Percentiles rank a stretch among this genome's conserved stretches.
These are phyloP conservation scores for Voacanga thouarsii DNA, from an alignment of 257 asterid genomes.

Conservation along the genomic window DNA sequence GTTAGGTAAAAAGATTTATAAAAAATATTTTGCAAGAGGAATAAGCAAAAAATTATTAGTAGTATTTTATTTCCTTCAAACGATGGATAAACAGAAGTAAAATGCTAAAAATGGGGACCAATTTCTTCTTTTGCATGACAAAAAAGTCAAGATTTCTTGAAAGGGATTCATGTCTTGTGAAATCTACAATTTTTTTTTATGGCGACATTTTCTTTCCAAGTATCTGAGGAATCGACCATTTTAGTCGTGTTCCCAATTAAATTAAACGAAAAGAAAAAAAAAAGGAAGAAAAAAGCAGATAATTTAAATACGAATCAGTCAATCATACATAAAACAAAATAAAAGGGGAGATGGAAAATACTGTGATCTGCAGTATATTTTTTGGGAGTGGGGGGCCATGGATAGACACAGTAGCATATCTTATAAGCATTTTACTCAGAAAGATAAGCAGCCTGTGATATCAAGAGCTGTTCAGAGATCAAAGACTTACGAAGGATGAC, in stretches of 20 bases:
- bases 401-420: conserved; percentile 25
- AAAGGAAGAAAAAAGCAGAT: not conserved
- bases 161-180: not conserved
- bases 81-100: not conserved
- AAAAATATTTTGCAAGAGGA: not conserved
- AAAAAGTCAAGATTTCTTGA: not conserved
- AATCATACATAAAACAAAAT: not conserved
- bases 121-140: not conserved
- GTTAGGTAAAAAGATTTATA: not conserved
- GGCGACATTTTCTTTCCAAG: not conserved
- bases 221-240: conserved; percentile 2
- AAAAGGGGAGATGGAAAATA: not conserved
- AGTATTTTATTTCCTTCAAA: too few species aligned
- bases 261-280: not conserved
- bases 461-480: conserved; percentile 7
- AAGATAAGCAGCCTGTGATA: conserved; percentile 27
- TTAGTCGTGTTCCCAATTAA: not conserved
- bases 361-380: not conserved
- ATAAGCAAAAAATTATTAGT: not conserved
- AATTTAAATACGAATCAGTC: too few species aligned
- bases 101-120: not conserved
- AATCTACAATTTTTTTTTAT: not conserved
- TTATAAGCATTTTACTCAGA: not conserved
- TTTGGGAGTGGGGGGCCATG: not conserved
- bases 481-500: conserved; percentile 61